Percentiles rank a stretch among this genome's conserved stretches.
Evolutionary conservation across 2,329 filamentous ascomycete genomes (phyloP).

Genomic region (Botrytis hyacinthi): DNA sequence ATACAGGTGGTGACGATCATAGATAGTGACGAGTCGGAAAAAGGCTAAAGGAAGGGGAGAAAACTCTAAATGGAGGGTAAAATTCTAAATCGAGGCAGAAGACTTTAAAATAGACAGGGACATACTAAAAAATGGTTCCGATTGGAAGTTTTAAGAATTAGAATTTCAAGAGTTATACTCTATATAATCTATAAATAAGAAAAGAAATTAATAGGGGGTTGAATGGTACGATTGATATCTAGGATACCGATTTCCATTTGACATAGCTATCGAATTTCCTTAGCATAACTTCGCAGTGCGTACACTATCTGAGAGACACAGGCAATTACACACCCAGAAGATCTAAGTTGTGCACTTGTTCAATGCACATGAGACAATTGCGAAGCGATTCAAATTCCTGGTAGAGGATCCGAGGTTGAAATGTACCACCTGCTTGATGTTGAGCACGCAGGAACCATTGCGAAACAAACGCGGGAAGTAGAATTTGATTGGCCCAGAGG

Average conservation of each 20-base stretch:
- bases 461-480: neutral
- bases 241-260: neutral
- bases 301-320: neutral
- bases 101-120: neutral
- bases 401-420: neutral
- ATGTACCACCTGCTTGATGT: neutral
- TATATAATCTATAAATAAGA: neutral
- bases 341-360: neutral
- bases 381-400: neutral
- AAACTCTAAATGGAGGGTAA: neutral
- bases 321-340: neutral
- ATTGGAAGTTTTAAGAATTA: neutral
- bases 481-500: too few species aligned
- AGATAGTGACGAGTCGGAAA: neutral
- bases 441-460: neutral
- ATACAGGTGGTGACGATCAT: neutral
- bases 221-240: neutral
- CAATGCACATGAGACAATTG: neutral
- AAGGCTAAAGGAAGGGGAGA: neutral
- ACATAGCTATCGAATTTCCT: neutral
- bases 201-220: neutral
- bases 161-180: neutral
- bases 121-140: neutral
- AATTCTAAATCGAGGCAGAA: neutral
- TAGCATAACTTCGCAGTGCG: neutral